Conservation (phyloP, 1,139 yeast genomes). For the Suhomyces taliae region DNA sequence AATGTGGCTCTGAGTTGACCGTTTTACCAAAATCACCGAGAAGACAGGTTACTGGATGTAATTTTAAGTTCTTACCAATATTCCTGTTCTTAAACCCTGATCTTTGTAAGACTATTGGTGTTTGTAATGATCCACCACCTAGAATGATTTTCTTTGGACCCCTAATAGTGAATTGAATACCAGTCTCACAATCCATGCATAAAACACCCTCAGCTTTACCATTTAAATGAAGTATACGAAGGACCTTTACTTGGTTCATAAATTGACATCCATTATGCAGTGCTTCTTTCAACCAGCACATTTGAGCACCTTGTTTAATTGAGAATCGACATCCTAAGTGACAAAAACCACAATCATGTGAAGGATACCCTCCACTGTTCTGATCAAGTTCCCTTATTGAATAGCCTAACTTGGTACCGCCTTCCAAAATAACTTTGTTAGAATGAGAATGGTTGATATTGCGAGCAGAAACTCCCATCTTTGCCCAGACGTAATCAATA, state of each 20-base stretch:
- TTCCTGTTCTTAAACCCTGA: conserved; percentile 56
- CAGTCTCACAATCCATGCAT: conserved; percentile 33
- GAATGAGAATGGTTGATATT: conserved; percentile 47
- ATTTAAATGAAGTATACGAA: conserved; percentile 36
- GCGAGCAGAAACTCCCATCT: conserved; percentile 52
- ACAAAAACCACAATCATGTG: conserved; percentile 54
- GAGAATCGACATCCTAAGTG: conserved; percentile 54
- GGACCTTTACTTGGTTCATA: conserved; percentile 49
- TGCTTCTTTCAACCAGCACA: conserved; percentile 55
- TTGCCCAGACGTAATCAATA: conserved; percentile 47
- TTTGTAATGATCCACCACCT: conserved; percentile 52
- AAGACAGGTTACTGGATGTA: conserved; percentile 51
- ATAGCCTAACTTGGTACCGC: conserved; percentile 50
- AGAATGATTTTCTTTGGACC: conserved; percentile 51
- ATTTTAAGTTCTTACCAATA: conserved; percentile 54
- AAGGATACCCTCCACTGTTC: conserved; percentile 48
- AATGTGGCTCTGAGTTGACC: conserved; percentile 34
- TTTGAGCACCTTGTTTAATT: conserved; percentile 53
- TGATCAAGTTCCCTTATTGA: conserved; percentile 44
- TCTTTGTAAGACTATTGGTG: conserved; percentile 51
- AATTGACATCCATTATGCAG: conserved; percentile 48
- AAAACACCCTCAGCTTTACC: conserved; percentile 49
- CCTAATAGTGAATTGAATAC: conserved; percentile 34
- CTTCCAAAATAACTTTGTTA: conserved; percentile 48
- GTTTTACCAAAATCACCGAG: conserved; percentile 46